phyloP scores from a whole-genome alignment of 495 filamentous ascomycete genomes.

The Penicillium canescens region DNA sequence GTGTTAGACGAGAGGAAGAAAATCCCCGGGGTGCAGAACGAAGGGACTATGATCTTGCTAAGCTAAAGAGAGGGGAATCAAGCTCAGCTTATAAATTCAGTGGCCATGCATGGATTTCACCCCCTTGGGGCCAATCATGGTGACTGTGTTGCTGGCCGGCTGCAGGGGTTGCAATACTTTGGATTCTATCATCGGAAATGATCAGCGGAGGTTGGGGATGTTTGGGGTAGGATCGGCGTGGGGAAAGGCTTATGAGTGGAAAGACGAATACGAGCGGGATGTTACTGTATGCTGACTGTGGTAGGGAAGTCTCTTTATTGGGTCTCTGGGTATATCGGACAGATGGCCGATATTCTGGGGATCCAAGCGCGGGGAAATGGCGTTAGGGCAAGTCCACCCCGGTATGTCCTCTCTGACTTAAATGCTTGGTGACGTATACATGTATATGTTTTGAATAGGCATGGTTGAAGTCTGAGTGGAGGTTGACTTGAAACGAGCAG shows the following conservation, averaged over 20 bases:
- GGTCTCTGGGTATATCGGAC: too few species aligned
- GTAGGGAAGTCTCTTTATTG: too few species aligned
- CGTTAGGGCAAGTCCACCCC: too few species aligned
- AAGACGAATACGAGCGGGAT: too few species aligned
- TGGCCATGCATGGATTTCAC: not conserved
- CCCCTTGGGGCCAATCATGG: not conserved
- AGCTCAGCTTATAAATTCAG: not conserved
- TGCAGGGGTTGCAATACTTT: not conserved
- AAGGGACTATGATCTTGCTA: not conserved
- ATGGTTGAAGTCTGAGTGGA: too few species aligned
- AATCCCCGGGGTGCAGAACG: not conserved
- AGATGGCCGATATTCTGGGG: too few species aligned
- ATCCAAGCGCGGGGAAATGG: too few species aligned
- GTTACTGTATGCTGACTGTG: too few species aligned
- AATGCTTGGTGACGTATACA: too few species aligned
- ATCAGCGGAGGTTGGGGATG: not conserved
- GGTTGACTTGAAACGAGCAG: too few species aligned
- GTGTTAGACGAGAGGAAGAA: not conserved
- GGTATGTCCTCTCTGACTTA: too few species aligned
- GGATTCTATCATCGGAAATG: not conserved
- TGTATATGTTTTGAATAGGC: too few species aligned
- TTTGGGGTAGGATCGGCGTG: slow-evolving; percentile 1
- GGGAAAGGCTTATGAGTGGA: not conserved
- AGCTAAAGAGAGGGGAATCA: slow-evolving; percentile 1
- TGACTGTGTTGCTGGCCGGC: not conserved